Evolutionary conservation across 805 yeast species (phyloP), one percentile per base, ranked within the genome.

Genomic region (Candida ponderosae): DNA sequence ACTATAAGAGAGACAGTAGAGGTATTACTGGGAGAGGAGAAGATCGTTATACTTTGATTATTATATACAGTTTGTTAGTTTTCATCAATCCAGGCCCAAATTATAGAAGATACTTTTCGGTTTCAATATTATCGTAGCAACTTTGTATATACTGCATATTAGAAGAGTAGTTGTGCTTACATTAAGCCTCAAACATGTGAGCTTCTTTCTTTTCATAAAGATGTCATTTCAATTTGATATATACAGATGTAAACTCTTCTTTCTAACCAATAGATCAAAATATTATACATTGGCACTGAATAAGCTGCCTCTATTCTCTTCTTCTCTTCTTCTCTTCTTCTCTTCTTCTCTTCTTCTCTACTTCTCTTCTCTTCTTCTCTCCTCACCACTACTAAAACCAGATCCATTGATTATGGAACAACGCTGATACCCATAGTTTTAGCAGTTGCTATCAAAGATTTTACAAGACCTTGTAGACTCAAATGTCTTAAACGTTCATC

Each of bases 361-460:
- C 32, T 31, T 10, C 16, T 32, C 19, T 43, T 34, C 16, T 35
- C 48, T 31, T 37, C 52, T 31, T 44, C 53, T 19, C 35, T 41
- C 36, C 19, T 32, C 18, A 17, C 23, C 89, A 33, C 81, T 66
- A 38, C 90, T 65, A 59, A 83, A 90, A 15, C 90, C 89, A 49
- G 81, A 87, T 46, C 93, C 93, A 26, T 21, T 15, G 3, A 16
- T 54, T 62, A 88, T 41, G 79, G 76, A 37, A 81, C 81, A 39
- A 93, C 94, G 34, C 75, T 74, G 35, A 93, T 80, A 31, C 98
- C 98, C 59, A 87, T 76, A 35, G 84, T 81, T 49, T 74, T 80
- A n/a, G 97, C 97, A 2, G 94, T 84, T 47, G 89, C 84, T 31
- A 90, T 68, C 16, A 93, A 76, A 23, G 87, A 76, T 51, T 90